phyloP scores from a whole-genome alignment of 352 stramenopile genomes.

The Hyaloperonospora brassicae region DNA sequence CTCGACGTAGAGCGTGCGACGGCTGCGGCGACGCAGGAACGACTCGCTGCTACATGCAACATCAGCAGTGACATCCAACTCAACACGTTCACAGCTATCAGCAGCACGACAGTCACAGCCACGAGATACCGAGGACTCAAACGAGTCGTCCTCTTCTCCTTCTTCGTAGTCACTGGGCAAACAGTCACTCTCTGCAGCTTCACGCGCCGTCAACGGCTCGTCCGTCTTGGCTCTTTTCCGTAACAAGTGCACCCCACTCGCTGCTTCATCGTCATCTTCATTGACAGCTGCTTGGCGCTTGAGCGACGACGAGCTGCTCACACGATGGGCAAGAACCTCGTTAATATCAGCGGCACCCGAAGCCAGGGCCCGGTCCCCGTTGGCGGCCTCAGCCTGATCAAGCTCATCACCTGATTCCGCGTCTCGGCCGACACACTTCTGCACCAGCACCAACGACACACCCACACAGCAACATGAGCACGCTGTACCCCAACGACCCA shows the following conservation, averaged over 20 bases:
- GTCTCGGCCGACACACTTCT: slow-evolving; percentile 5
- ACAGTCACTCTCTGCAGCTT: slow-evolving; percentile 32
- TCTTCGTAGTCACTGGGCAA: slow-evolving; percentile 33
- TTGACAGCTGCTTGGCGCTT: slow-evolving; percentile 45
- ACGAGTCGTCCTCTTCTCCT: slow-evolving; percentile 14
- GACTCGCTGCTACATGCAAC: slow-evolving; percentile 42
- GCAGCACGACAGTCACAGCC: slow-evolving; percentile 16
- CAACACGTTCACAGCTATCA: slow-evolving; percentile 23
- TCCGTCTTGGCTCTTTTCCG: slow-evolving; percentile 30
- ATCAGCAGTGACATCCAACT: slow-evolving; percentile 38
- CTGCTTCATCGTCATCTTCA: slow-evolving; percentile 6
- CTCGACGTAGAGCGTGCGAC: slow-evolving; percentile 80
- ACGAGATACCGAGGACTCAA: slow-evolving; percentile 11
- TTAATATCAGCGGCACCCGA: slow-evolving; percentile 62
- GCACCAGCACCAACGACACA: background rate
- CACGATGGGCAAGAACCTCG: slow-evolving; percentile 54
- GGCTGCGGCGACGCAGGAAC: slow-evolving; percentile 27
- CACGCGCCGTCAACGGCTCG: slow-evolving; percentile 11
- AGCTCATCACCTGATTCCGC: slow-evolving; percentile 33
- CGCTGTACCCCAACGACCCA: background rate
- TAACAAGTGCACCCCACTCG: slow-evolving; percentile 19
- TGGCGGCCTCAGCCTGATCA: slow-evolving; percentile 15
- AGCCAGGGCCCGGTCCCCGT: slow-evolving; percentile 34
- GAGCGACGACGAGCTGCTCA: slow-evolving; percentile 49
- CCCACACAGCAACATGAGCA: background rate